Evolutionary conservation across 208 protist genomes (phyloP).

Genomic region (Leishmania gerbilli): DNA sequence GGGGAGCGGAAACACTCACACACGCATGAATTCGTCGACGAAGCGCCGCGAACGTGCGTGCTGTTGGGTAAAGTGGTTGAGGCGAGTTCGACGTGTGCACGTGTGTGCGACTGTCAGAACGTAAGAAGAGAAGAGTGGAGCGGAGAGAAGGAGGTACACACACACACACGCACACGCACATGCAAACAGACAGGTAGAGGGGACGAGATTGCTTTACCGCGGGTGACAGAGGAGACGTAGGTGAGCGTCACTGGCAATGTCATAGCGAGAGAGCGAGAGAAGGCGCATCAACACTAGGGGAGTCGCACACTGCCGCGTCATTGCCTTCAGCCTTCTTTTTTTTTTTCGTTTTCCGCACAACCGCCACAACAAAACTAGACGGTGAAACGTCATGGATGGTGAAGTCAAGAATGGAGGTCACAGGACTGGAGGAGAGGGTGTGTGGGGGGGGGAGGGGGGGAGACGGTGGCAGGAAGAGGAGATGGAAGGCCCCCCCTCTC

Average conservation of each 20-base stretch:
- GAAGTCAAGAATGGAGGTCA: no score
- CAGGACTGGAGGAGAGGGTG: not conserved
- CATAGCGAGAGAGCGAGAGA: not conserved
- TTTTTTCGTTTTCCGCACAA: constrained; percentile 3
- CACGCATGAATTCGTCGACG: not conserved
- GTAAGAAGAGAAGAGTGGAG: not conserved
- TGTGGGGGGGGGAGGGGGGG: no score
- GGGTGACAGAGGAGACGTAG: not conserved
- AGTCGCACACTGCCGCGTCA: not conserved
- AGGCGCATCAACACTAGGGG: not conserved
- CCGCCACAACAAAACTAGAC: not conserved
- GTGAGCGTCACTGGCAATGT: not conserved
- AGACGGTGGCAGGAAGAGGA: not conserved
- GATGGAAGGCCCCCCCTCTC: not conserved
- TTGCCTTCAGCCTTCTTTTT: not conserved
- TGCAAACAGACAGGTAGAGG: no score
- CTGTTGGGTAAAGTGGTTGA: no score
- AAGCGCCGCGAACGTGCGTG: not conserved
- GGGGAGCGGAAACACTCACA: not conserved
- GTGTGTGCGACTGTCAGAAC: not conserved
- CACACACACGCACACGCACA: not conserved
- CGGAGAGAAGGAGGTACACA: no score
- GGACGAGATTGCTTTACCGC: no score
- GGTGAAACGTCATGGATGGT: not conserved
- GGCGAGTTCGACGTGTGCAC: not conserved